Base-by-base conservation (phyloP, 306 rosid species). In the Rubus idaeus region DNA sequence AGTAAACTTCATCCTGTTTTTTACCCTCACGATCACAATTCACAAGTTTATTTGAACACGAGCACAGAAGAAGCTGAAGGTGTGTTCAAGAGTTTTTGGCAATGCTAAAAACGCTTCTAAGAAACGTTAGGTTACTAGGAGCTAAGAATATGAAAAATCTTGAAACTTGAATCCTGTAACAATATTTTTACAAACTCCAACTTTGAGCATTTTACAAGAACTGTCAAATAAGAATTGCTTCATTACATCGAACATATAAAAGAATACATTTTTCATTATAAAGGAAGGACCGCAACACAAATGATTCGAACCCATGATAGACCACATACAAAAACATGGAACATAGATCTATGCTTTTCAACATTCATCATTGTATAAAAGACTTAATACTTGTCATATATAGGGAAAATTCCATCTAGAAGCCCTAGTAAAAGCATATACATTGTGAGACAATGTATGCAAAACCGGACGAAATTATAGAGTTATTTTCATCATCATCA, bases 401-500 rank as follows among this genome's bases (percentile, higher is more conserved):
- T 14, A 12, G 16, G 49, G 5, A 62, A 49, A 14, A 26, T 51
- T 40, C 35, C 56, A 44, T 16, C 71, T 53, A 78, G 46, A 51
- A 45, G 62, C 51, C 42, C 51, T 44, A 46, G 45, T 57, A 78
- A 6, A 58, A 39, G 62, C 61, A 26, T 30, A 68, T 26, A 46
- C 60, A 73, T 67, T 66, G 62, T 0, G 10, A 41, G 37, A 66
- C 49, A 40, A 56, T 39, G 69, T 21, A 49, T 46, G 83, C 71
- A 68, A 42, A 21, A 41, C 17, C 62, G 26, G 75, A 51, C 79
- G 17, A 68, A 52, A 21, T 74, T 74, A 8, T 63, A 40, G 4
- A 61, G 75, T 67, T 68, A 18, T 49, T 68, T 68, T 75, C 66
- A 50, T 41, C 67, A 52, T 70, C 67, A 52, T 70, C 60, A 30